Percentiles rank a stretch among this genome's conserved stretches.
Evolutionary conservation across 768 basidiomycete species (phyloP).

Genomic region (Suillus weaverae): DNA sequence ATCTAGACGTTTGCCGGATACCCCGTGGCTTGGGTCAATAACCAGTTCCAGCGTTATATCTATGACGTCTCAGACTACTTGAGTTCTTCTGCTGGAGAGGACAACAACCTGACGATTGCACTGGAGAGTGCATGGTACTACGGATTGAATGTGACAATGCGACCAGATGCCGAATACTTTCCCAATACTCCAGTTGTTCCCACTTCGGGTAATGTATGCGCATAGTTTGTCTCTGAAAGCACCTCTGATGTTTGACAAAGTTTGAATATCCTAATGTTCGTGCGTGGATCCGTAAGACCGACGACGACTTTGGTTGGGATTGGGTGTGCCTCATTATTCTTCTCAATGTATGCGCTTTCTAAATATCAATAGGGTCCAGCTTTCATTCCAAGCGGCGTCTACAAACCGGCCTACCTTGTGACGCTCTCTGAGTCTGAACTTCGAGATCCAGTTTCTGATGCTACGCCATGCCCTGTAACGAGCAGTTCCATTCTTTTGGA

Average conservation of each 20-base stretch:
- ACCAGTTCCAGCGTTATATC: slow-evolving; percentile 55
- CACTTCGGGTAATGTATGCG: slow-evolving; percentile 33
- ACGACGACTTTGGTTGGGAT: slow-evolving; percentile 63
- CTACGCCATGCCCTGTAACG: slow-evolving; percentile 23
- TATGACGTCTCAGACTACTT: slow-evolving; percentile 51
- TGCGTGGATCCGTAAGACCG: slow-evolving; percentile 50
- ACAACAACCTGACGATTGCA: slow-evolving; percentile 48
- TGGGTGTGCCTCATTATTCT: slow-evolving; percentile 39
- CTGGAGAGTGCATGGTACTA: slow-evolving; percentile 57
- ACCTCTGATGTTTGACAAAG: slow-evolving; percentile 26
- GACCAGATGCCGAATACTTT: slow-evolving; percentile 49
- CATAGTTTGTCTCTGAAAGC: not conserved
- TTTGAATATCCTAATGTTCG: slow-evolving; percentile 52
- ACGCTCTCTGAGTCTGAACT: slow-evolving; percentile 33
- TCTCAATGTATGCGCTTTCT: not conserved
- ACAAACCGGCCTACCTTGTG: slow-evolving; percentile 55
- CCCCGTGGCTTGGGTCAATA: slow-evolving; percentile 57
- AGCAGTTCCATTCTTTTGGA: slow-evolving; percentile 44
- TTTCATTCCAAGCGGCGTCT: slow-evolving; percentile 55
- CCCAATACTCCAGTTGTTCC: slow-evolving; percentile 26
- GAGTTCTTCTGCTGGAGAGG: slow-evolving; percentile 27
- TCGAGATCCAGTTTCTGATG: slow-evolving; percentile 23
- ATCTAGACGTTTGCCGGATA: slow-evolving; percentile 48
- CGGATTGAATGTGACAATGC: slow-evolving; percentile 50
- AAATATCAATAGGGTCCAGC: slow-evolving; percentile 47